phyloP scores from a whole-genome alignment of 148 eudicot genomes.

The Fallopia convolvulus region DNA sequence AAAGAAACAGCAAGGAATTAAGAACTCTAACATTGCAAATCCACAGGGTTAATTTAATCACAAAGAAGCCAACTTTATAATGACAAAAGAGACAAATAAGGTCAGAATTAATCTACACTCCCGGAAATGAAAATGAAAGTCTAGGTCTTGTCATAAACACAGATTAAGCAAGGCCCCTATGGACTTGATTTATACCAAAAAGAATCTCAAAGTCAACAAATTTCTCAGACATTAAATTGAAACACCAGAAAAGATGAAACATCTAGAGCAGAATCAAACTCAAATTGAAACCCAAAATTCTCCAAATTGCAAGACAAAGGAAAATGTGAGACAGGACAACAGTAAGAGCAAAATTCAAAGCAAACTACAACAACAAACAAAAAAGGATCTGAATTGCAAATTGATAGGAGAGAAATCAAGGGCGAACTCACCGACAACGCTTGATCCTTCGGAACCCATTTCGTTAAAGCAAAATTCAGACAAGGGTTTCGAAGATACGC shows the following conservation, averaged over 20 bases:
- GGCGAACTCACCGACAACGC: slow-evolving; percentile 33
- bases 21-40: not conserved
- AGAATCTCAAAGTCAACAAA: not conserved
- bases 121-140: not conserved
- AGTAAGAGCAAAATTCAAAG: not conserved
- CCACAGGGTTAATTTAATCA: not conserved
- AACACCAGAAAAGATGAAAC: not conserved
- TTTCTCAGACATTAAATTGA: not conserved
- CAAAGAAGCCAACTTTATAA: not conserved
- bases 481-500: slow-evolving; percentile 1
- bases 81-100: not conserved
- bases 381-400: not conserved
- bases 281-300: not conserved
- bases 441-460: slow-evolving; percentile 40
- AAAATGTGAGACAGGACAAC: not conserved
- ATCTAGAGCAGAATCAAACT: not conserved
- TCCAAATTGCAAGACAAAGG: not conserved
- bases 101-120: not conserved
- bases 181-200: not conserved
- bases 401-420: not conserved
- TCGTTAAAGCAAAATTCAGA: not conserved
- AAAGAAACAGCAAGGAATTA: not conserved
- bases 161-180: not conserved
- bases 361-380: not conserved
- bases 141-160: slow-evolving; percentile 7